These are phyloP conservation scores for Platismatia glauca DNA, from an alignment of 495 filamentous ascomycete species.

Conservation along the genomic window DNA sequence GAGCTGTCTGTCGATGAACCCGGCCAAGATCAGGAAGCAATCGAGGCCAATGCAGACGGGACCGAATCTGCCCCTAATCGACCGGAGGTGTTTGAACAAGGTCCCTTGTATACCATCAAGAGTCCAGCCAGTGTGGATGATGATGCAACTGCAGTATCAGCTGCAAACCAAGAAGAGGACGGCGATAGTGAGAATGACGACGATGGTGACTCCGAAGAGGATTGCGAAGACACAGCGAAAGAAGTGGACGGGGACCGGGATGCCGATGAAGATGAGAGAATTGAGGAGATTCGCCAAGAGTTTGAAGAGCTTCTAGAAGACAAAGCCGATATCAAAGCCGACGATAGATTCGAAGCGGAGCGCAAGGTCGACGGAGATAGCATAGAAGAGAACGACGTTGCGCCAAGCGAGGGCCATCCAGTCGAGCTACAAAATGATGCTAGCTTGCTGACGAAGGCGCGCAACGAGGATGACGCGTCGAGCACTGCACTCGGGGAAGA, in stretches of 20 bases:
- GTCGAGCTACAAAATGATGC: not conserved
- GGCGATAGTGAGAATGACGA: conserved; percentile 16
- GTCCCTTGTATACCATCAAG: not conserved
- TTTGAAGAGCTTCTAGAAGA: conserved; percentile 24
- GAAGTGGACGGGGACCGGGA: conserved; percentile 23
- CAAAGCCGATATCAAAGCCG: conserved; percentile 18
- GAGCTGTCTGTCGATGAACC: conserved; percentile 38
- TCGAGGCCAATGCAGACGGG: not conserved
- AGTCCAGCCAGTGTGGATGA: conserved; percentile 8
- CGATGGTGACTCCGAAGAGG: conserved; percentile 15
- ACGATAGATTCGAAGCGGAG: conserved; percentile 25
- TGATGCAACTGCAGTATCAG: conserved; percentile 12
- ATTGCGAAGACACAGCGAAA: conserved; percentile 18
- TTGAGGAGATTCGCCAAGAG: conserved; percentile 20
- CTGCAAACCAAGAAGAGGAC: conserved; percentile 17
- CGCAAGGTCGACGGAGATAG: conserved; percentile 18
- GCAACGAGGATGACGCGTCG: not conserved
- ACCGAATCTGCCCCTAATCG: not conserved
- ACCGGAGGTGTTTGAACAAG: not conserved
- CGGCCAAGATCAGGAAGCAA: conserved; percentile 21
- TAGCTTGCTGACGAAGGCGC: conserved; percentile 19
- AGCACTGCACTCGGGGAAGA: not conserved
- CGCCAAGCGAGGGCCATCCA: conserved; percentile 10
- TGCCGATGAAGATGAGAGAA: conserved; percentile 24
- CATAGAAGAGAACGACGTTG: conserved; percentile 26